Evolutionary conservation across 805 yeast species (phyloP).

Genomic region (Yarrowia porcina): DNA sequence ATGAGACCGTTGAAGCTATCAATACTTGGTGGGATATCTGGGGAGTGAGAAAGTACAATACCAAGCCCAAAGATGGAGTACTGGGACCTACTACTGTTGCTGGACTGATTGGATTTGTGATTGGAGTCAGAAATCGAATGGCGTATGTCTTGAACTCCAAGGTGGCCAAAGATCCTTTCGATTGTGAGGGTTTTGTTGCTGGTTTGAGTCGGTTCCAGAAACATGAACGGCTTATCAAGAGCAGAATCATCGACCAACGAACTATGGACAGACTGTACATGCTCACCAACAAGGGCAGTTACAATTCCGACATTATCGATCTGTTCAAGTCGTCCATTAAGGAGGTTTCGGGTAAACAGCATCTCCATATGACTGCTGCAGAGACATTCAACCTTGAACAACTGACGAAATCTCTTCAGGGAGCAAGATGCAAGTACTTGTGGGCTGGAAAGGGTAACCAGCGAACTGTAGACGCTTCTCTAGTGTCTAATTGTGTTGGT

Average conservation of each 20-base stretch:
- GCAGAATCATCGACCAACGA: conserved; percentile 53
- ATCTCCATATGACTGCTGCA: conserved; percentile 35
- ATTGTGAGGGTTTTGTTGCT: conserved; percentile 61
- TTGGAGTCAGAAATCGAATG: conserved; percentile 63
- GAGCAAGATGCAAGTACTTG: conserved; percentile 38
- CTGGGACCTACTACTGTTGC: conserved; percentile 69
- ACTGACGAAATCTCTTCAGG: conserved; percentile 36
- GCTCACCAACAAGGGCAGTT: conserved; percentile 45
- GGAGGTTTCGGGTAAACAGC: conserved; percentile 49
- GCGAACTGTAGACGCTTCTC: conserved; percentile 32
- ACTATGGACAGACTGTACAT: conserved; percentile 51
- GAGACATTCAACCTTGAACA: conserved; percentile 41
- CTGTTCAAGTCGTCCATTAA: conserved; percentile 72
- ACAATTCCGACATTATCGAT: conserved; percentile 39
- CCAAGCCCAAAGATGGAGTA: conserved; percentile 48
- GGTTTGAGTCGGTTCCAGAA: conserved; percentile 78
- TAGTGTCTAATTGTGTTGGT: conserved; percentile 7
- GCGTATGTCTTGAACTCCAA: conserved; percentile 53
- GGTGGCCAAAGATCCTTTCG: conserved; percentile 79
- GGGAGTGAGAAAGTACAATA: conserved; percentile 45
- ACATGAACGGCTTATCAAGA: conserved; percentile 52
- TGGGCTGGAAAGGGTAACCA: conserved; percentile 53
- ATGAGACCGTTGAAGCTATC: conserved; percentile 69
- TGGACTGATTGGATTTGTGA: conserved; percentile 72
- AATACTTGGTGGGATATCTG: conserved; percentile 76